Conservation (phyloP, 2,329 filamentous ascomycete species). For the Diaporthe nobilis region DNA sequence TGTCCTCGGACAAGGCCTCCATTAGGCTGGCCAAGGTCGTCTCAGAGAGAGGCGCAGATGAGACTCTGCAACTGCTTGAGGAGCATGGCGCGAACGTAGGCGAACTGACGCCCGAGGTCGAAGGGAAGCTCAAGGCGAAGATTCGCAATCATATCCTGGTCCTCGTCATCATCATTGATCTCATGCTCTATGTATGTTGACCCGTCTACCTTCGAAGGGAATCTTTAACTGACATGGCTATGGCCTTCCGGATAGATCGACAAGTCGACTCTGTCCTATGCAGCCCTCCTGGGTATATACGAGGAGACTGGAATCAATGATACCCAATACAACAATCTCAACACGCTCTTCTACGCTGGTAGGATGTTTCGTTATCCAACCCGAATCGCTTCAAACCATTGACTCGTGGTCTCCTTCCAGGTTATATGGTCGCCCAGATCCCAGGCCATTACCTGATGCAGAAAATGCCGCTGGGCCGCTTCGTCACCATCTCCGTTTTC, state of each 20-base stretch:
- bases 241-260: slow-evolving; percentile 49
- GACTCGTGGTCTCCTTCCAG: slow-evolving; percentile 40
- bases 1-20: slow-evolving; percentile 9
- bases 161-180: slow-evolving; percentile 52
- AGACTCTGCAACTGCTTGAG: slow-evolving; percentile 54
- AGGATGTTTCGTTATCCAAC: slow-evolving; percentile 4
- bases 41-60: slow-evolving; percentile 48
- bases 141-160: slow-evolving; percentile 52
- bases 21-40: slow-evolving; percentile 23
- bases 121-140: slow-evolving; percentile 50
- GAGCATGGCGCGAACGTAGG: slow-evolving; percentile 51
- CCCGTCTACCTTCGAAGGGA: too few relatives aligned
- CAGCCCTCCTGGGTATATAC: slow-evolving; percentile 57
- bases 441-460: slow-evolving; percentile 59
- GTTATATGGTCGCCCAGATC: slow-evolving; percentile 54
- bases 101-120: slow-evolving; percentile 51
- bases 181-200: slow-evolving; percentile 54
- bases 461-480: slow-evolving; percentile 54
- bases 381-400: not conserved
- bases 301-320: slow-evolving; percentile 56
- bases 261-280: slow-evolving; percentile 57
- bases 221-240: not conserved
- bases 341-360: slow-evolving; percentile 59
- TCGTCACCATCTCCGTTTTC: slow-evolving; percentile 52
- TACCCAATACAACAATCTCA: slow-evolving; percentile 57